These are phyloP conservation scores for Fraxinus dipetala DNA, from an alignment of 305 asterid species.

Conservation along the genomic window DNA sequence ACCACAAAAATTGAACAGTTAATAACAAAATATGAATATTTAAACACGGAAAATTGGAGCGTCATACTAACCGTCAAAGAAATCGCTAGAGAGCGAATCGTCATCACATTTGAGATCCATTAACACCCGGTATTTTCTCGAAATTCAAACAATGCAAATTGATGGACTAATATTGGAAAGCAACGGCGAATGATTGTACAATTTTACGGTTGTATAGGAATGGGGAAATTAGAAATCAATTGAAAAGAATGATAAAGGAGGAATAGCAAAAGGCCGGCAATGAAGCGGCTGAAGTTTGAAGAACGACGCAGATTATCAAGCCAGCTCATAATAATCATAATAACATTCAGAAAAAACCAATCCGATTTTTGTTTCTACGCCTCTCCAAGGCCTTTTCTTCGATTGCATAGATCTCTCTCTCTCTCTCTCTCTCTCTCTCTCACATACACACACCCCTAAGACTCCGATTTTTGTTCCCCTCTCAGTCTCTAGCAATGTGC, in stretches of 20 bases:
- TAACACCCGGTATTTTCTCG: conserved; percentile 15
- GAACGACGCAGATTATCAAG: conserved; percentile 67
- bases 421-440: background rate
- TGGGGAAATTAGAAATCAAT: conserved; percentile 56
- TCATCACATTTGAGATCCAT: conserved; percentile 59
- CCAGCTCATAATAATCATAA: conserved; percentile 75
- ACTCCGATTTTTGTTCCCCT: background rate
- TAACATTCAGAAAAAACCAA: conserved; percentile 29
- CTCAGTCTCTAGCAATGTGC: background rate
- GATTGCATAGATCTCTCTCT: conserved; percentile 58
- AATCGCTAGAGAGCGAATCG: conserved; percentile 38
- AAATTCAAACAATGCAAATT: conserved; percentile 10
- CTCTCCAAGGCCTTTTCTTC: conserved; percentile 36
- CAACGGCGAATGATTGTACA: background rate
- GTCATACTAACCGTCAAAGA: conserved; percentile 48
- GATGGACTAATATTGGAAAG: conserved; percentile 10
- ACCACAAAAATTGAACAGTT: background rate
- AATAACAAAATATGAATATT: background rate
- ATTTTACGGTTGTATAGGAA: conserved; percentile 80
- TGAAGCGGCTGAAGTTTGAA: conserved; percentile 77
- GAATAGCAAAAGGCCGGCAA: conserved; percentile 81
- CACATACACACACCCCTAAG: background rate
- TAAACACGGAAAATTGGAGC: background rate
- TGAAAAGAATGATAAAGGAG: conserved; percentile 63
- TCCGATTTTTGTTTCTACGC: conserved; percentile 1